Base-by-base conservation (phyloP, 345 rosid species). In the Bretschneidera sinensis region DNA sequence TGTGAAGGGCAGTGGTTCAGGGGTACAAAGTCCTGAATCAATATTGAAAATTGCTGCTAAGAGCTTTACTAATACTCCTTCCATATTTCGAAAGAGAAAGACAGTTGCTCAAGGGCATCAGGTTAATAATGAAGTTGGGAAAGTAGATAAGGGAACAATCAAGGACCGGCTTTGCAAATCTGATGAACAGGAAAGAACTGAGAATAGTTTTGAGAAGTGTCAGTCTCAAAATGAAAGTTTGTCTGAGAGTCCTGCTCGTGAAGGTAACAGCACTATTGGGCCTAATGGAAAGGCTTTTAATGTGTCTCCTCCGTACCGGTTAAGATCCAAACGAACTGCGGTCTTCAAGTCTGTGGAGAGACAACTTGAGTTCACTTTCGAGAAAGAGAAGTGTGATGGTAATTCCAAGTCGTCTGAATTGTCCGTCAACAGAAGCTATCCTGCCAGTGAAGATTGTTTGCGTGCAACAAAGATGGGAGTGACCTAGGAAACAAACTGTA, bases 221-320 rank as follows among this genome's bases (percentile, higher is more conserved):
- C 74, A 24, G 35, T 67, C 60, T 73, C 71, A 31, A 70, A 80
- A 77, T 56, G 80, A 60, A 55, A 73, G 59, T 54, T 49, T 61
- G n/a, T 22, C 13, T 43, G 66, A 61, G 15, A 76, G 81, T 75
- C 83, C 83, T 58, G 74, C 33, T 66, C 21, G 24, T 58, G 74
- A 51, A 50, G 80, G 74, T 64, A 56, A 60, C 56, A 56, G 69
- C 60, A 61, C 67, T 45, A 52, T 48, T 63, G 78, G 66, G 61
- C 69, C 72, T 35, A 77, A 58, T 64, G 73, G 72, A n/a, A 70
- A 71, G 67, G 79, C 83, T 55, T 90, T 80, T 64, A 84, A 90
- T 66, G 78, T 84, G 24, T 94, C 99, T 57, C 99, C 99, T 58
- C 97, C 97, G 0, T 94, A 87, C 70, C 74, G 95, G 66, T 71